Evolutionary conservation across 352 stramenopile genomes (phyloP), one percentile per base, ranked within the genome.

Genomic region (Phytophthora sansomeana): DNA sequence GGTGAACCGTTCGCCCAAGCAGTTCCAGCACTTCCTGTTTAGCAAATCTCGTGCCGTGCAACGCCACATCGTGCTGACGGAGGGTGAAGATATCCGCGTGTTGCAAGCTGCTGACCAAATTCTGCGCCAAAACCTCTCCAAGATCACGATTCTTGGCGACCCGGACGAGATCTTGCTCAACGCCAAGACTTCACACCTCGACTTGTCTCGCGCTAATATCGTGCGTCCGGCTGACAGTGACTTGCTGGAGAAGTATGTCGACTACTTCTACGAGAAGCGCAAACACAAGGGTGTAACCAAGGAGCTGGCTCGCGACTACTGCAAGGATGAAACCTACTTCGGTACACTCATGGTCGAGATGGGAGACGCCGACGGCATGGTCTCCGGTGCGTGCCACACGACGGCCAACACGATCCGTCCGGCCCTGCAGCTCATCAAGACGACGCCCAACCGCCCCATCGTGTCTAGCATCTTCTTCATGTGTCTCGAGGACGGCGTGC

Each of bases 391-490:
- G 1, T 90, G 78, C 65, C 87, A 96, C 72, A 93, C 84, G 8
- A 96, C 87, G 3, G 86, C 87, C 49, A 91, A 95, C 77, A 97
- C 90, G 14, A 91, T 97, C 46, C 86, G 90, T 9, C 90, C 90
- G n/a, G 90, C 87, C 44, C 74, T 96, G 13, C 90, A 97, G 74
- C 69, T 97, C 5, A 95, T 97, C 70, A 96, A 97, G 82, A 95
- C 85, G 29, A 55, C 69, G 5, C 78, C 75, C 1, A 83, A 83
- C 43, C 77, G 81, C 21, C 83, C 81, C 5, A 75, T 95, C 24
- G 85, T 95, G 8, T 95, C 86, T 38, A 95, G 85, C 36, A 65
- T 94, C 47, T 95, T 96, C 59, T 96, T 96, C 80, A 96, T 96
- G 89, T 89, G 81, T 30, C 76, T 96, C 9, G 77, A 90, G 26